These are phyloP conservation scores for Spathaspora sp. DNA, from an alignment of 1,139 yeast species.

Conservation along the genomic window DNA sequence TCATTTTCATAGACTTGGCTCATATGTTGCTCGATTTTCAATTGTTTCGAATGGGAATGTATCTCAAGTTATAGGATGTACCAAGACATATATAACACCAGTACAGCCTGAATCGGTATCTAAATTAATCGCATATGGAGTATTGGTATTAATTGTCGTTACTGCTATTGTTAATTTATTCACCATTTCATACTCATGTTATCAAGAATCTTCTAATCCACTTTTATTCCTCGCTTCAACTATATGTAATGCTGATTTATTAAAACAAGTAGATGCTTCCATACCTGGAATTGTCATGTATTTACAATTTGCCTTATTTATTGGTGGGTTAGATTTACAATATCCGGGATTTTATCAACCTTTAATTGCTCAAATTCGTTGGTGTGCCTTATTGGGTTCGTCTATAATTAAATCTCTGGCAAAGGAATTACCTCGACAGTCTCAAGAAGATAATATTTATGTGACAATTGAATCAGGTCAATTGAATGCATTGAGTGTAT, in stretches of 20 bases:
- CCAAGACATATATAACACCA: constrained; percentile 51
- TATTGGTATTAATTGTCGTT: constrained; percentile 40
- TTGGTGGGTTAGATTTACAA: constrained; percentile 53
- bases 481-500: constrained; percentile 29
- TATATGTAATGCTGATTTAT: constrained; percentile 57
- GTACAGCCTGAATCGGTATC: constrained; percentile 33
- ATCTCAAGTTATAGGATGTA: constrained; percentile 47
- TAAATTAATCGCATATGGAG: constrained; percentile 36
- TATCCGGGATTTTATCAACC: constrained; percentile 72
- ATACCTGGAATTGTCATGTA: constrained; percentile 49
- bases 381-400: constrained; percentile 41
- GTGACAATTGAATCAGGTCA: constrained; percentile 35
- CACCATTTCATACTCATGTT: constrained; percentile 51
- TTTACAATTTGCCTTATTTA: constrained; percentile 58
- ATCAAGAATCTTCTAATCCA: constrained; percentile 63
- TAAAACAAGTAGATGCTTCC: constrained; percentile 59
- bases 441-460: constrained; percentile 32
- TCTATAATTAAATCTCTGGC: constrained; percentile 14
- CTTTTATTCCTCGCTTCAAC: constrained; percentile 59
- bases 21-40: constrained; percentile 39
- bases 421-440: neutral
- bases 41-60: constrained; percentile 37
- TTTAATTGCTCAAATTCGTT: constrained; percentile 36
- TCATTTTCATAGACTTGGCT: constrained; percentile 39
- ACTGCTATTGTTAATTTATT: constrained; percentile 43